Base-by-base conservation (phyloP, 129 eudicot species). In the Artemisia annua region DNA sequence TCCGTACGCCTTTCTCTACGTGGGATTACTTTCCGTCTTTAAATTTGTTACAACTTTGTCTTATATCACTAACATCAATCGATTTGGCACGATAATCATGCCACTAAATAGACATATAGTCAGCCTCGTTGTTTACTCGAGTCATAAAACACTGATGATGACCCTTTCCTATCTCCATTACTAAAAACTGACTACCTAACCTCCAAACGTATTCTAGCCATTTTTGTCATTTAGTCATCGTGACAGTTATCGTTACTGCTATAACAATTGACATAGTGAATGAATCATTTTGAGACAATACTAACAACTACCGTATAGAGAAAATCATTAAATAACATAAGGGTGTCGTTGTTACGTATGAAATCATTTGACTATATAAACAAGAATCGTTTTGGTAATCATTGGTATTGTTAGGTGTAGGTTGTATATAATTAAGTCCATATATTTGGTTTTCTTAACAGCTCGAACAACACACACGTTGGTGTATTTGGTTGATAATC, bases 391-490 rank as follows among this genome's bases (percentile, higher is more conserved):
- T 69, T 60, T 68, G 69, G 70, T 58, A 76, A 69, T 76, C 44
- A 69, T 77, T 59, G 81, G 75, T 77, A 69, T 60, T 69, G 81
- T 59, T 77, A 68, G 75, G 63, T 77, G 54, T 48, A 77, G 70
- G 63, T 77, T 48, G 62, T 77, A 68, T 76, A 8, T 66, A 28
- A 57, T 46, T 61, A 67, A 67, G 61, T 57, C 17, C 28, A 67
- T 68, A 49, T 68, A 28, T 69, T 48, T 20, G 28, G 54, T 48
- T 68, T 76, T 68, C 80, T 4, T 67, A 75, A 73, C 78, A 73
- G 67, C 80, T 68, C 43, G 35, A 68, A 59, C 69, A 17, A 39
- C 48, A 16, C 48, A 66, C 13, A 63, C 15, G 19, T 26, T 14
- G 39, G n/a, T 7, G 5, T 7, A 35, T 56, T 12, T 22, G 1